Conservation (phyloP, 2,329 filamentous ascomycete species). For the Aspergillus sp. region DNA sequence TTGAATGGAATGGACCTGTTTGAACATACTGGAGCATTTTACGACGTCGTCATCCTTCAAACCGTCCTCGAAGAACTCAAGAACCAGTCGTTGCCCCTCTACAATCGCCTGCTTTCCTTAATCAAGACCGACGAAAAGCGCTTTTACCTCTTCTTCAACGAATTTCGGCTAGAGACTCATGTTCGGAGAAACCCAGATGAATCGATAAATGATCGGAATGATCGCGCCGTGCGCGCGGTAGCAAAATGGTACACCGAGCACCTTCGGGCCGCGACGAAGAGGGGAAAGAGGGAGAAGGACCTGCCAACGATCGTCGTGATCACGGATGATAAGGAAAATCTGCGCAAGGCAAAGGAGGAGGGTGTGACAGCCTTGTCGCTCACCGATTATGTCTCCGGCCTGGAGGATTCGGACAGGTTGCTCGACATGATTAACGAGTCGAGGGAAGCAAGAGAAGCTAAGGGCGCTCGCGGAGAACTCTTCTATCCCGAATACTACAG, state of each 20-base stretch:
- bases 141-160: conserved; percentile 99
- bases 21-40: conserved; percentile 86
- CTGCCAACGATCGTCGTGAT: conserved; percentile 85
- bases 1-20: conserved; percentile 97
- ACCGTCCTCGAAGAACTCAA: conserved; percentile 95
- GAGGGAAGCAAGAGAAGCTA: conserved; percentile 64
- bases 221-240: conserved; percentile 81
- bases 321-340: conserved; percentile 85
- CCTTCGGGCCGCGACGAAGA: conserved; percentile 61
- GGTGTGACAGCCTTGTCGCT: conserved; percentile 66
- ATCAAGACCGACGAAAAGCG: conserved; percentile 96
- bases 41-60: conserved; percentile 94
- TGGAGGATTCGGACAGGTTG: conserved; percentile 80
- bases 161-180: conserved; percentile 91
- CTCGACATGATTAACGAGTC: conserved; percentile 90
- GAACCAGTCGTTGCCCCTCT: conserved; percentile 88
- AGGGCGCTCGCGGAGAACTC: conserved; percentile 65
- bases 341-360: conserved; percentile 77
- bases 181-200: conserved; percentile 73
- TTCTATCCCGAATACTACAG: conserved; percentile 89
- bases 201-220: conserved; percentile 94
- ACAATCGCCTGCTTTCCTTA: conserved; percentile 85
- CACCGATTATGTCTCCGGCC: conserved; percentile 74
- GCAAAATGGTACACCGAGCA: conserved; percentile 90
- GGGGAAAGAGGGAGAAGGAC: conserved; percentile 51